Evolutionary conservation across 2,329 filamentous ascomycete species (phyloP), one percentile per base, ranked within the genome.

Genomic region (Bipolaris sorokiniana): DNA sequence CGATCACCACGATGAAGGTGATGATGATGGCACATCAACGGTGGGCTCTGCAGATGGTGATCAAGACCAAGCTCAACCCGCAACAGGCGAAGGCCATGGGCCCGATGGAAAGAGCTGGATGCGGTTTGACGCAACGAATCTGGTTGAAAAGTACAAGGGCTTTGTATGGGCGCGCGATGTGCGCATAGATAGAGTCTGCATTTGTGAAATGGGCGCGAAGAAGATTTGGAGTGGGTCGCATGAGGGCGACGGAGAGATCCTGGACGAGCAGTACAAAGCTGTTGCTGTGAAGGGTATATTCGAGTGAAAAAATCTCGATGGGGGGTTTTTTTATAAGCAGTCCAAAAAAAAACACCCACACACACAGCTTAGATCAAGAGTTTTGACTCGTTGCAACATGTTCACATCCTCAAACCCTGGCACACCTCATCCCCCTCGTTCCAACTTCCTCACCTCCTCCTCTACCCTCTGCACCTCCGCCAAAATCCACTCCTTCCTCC

Each of bases 151-250:
- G 56, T 92, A 88, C 67, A 81, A 82, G 33, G 85, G 86, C 34
- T 87, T 87, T 62, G 75, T 87, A 0, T 97, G 92, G 91, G 87
- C 90, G 65, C 80, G 86, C 51, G 78, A 86, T 48, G 79, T 94
- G 22, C 78, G 80, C 15, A 72, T 97, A n/a, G 86, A 91, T 54
- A 84, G 81, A 56, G 77, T 97, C 38, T 87, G 88, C 47, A 88
- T 97, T 36, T 97, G 92, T 72, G 87, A 86, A 71, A 97, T 97
- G 93, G 92, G 93, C 0, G 92, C 92, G 9, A 90, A 88, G 80
- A 87, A 84, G 66, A 78, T 86, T 26, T 79, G 84, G 54, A 62
- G 60, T 48, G 54, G 7, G 78, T 41, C 42, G 7, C 3, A 20
- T 4, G 54, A 83, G 34, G 77, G 77, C 0, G 70, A 72, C 18